phyloP scores from a whole-genome alignment of 192 early-diverging fungal genomes.

The Entomortierella lignicola region DNA sequence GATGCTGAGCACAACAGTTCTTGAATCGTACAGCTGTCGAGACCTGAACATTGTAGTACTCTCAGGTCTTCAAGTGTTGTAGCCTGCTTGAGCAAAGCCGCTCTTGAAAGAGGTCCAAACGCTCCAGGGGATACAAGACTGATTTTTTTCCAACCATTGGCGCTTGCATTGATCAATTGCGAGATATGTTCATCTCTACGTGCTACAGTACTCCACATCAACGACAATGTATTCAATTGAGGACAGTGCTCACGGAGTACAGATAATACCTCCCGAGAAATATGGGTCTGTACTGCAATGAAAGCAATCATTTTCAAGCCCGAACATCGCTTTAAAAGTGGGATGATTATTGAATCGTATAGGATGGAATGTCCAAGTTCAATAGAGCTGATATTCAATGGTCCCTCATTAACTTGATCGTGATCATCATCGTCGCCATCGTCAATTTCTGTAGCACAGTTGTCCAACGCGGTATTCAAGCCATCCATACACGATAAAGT shows the following conservation, averaged over 20 bases:
- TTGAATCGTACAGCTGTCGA: background rate
- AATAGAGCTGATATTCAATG: no score
- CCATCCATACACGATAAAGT: background rate
- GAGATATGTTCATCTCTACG: background rate
- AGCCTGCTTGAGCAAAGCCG: background rate
- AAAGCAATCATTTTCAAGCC: background rate
- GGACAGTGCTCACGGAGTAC: background rate
- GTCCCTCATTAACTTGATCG: no score
- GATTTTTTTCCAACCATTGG: background rate
- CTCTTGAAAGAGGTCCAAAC: background rate
- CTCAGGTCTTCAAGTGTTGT: background rate
- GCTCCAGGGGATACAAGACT: background rate
- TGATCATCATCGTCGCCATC: background rate
- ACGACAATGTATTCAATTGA: background rate
- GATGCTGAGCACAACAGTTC: background rate
- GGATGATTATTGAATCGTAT: background rate
- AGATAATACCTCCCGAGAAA: background rate
- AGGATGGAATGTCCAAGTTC: no score
- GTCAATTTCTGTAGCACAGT: background rate
- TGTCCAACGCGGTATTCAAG: background rate
- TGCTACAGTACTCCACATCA: background rate
- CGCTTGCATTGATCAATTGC: no score
- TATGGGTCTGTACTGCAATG: background rate
- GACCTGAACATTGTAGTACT: background rate
- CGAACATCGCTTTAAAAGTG: background rate